Conservation (phyloP, 768 basidiomycete species). For the Gloeophyllum trabeum region DNA sequence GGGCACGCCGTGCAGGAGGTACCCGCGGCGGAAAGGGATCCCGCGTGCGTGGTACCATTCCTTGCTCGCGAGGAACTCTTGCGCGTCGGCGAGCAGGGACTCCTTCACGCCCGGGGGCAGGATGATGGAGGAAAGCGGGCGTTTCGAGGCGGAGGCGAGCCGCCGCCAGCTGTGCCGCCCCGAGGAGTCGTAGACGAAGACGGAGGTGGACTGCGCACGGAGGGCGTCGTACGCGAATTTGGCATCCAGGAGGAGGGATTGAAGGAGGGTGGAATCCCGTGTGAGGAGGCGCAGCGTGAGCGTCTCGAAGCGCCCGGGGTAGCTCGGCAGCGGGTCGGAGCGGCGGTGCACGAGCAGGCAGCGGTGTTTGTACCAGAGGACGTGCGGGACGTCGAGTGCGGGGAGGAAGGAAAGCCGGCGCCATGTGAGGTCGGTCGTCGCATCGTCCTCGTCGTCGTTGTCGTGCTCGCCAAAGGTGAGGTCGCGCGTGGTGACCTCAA, state of each 20-base stretch:
- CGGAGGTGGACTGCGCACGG: no score
- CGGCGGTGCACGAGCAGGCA: slow-evolving; percentile 20
- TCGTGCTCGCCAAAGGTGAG: slow-evolving; percentile 6
- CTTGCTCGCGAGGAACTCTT: slow-evolving; percentile 59
- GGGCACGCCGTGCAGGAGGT: slow-evolving; percentile 63
- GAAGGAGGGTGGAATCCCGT: slow-evolving; percentile 25
- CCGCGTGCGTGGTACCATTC: slow-evolving; percentile 68
- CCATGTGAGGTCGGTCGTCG: no score
- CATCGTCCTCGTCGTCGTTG: not conserved
- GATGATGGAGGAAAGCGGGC: slow-evolving; percentile 55
- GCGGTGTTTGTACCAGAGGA: slow-evolving; percentile 34
- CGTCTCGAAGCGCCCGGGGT: slow-evolving; percentile 22
- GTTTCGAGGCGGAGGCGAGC: slow-evolving; percentile 48
- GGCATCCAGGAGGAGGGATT: no score
- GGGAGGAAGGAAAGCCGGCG: slow-evolving; percentile 30
- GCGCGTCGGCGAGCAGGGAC: slow-evolving; percentile 52
- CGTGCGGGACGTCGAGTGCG: slow-evolving; percentile 23
- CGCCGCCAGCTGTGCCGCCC: slow-evolving; percentile 40
- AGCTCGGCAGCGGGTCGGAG: slow-evolving; percentile 21
- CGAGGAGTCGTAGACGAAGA: not conserved
- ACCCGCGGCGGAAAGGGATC: slow-evolving; percentile 77
- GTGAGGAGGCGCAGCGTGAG: no score
- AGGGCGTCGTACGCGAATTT: no score
- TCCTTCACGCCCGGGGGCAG: slow-evolving; percentile 62
- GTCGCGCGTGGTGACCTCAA: slow-evolving; percentile 11